Conservation (phyloP, 2,329 filamentous ascomycete species). For the Mycosphaerella sp. region DNA sequence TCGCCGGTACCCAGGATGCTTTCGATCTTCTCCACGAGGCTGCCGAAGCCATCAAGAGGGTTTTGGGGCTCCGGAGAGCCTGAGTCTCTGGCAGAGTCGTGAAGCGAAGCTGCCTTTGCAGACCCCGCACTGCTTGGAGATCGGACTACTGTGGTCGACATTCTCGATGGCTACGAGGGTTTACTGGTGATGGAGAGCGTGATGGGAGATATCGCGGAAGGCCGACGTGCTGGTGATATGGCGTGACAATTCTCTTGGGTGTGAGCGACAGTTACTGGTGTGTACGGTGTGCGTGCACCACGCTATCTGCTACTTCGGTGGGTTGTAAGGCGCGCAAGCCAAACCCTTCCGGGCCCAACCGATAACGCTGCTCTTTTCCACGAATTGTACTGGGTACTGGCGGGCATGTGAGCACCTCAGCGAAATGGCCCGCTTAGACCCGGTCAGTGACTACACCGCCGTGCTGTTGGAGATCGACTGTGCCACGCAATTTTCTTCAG, state of each 20-base stretch:
- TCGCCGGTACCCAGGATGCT: conserved; percentile 70
- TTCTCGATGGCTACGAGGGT: not conserved
- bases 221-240: not conserved
- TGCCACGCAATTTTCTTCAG: conserved; percentile 1
- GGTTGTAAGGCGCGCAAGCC: conserved; percentile 6
- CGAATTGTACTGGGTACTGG: not conserved
- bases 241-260: too few relatives aligned
- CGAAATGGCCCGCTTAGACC: conserved; percentile 6
- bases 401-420: conserved; percentile 4
- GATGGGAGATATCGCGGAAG: not conserved
- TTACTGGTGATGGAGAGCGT: not conserved
- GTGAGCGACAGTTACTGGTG: not conserved
- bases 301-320: not conserved
- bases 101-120: conserved; percentile 18
- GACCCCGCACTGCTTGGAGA: conserved; percentile 12
- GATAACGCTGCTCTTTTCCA: not conserved
- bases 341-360: not conserved
- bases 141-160: conserved; percentile 2
- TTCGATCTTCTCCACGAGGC: conserved; percentile 53
- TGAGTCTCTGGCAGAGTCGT: conserved; percentile 27
- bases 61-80: conserved; percentile 21
- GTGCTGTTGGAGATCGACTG: conserved; percentile 1
- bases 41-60: conserved; percentile 20
- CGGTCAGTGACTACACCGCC: conserved; percentile 9
- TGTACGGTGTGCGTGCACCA: not conserved